phyloP scores from a whole-genome alignment of 1,284 basidiomycete genomes.

The Trichosporon faecale region DNA sequence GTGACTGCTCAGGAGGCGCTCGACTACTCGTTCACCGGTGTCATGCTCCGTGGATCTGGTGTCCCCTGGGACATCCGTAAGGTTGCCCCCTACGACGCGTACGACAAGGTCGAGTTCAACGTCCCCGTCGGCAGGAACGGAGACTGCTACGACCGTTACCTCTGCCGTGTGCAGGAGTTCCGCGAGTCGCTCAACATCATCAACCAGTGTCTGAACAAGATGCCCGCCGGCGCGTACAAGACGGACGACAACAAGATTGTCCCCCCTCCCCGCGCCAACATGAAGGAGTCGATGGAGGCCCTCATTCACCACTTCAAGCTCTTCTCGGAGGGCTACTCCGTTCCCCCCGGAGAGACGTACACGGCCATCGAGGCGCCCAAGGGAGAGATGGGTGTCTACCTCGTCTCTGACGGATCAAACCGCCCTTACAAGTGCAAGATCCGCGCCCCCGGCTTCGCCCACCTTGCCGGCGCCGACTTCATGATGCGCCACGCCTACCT shows the following conservation, averaged over 20 bases:
- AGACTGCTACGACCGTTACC: slow-evolving; percentile 81
- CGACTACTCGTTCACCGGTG: slow-evolving; percentile 91
- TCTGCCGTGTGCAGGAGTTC: slow-evolving; percentile 98
- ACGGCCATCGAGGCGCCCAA: slow-evolving; percentile 97
- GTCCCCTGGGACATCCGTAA: slow-evolving; percentile 94
- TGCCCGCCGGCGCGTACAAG: slow-evolving; percentile 88
- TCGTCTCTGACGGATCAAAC: slow-evolving; percentile 89
- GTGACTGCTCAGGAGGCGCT: slow-evolving; percentile 91
- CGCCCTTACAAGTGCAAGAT: slow-evolving; percentile 93
- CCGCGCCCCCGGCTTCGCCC: slow-evolving; percentile 88
- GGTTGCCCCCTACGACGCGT: slow-evolving; percentile 91
- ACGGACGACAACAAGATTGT: slow-evolving; percentile 97
- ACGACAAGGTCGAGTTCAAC: slow-evolving; percentile 97
- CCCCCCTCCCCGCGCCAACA: slow-evolving; percentile 92
- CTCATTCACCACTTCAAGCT: slow-evolving; percentile 99
- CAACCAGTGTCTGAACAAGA: slow-evolving; percentile 91
- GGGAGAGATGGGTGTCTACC: slow-evolving; percentile 96
- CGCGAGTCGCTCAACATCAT: slow-evolving; percentile 90
- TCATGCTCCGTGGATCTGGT: slow-evolving; percentile 94
- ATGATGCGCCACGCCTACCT: slow-evolving; percentile 82
- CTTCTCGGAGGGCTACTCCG: slow-evolving; percentile 95
- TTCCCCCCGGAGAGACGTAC: slow-evolving; percentile 97
- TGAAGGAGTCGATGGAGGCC: slow-evolving; percentile 99
- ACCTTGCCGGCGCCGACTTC: slow-evolving; percentile 87
- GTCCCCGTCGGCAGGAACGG: slow-evolving; percentile 94